Base-by-base conservation (phyloP, 495 filamentous ascomycete genomes). In the Tetracladium setigerum region DNA sequence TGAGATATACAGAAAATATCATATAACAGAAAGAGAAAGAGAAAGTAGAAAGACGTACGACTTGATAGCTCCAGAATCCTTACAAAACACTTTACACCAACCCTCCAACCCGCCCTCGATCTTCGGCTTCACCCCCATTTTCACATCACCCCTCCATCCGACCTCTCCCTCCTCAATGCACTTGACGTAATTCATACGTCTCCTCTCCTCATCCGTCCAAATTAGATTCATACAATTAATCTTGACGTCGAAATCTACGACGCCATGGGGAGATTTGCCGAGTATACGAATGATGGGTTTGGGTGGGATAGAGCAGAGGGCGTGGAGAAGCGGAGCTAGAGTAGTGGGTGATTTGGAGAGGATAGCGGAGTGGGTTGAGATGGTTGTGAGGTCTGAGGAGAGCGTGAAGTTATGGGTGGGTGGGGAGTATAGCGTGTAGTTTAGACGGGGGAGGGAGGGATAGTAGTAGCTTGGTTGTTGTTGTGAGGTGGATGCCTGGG, bases 141-240 rank as follows among this genome's bases (percentile, higher is more conserved):
- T 68, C 41, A 27, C 57, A 22, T 67, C 69, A 0, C 73, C 75
- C 19, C 75, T 65, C 30, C 64, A 66, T 1, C 70, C 73, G 17
- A 70, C 37, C 54, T 77, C 74, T 11, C 64, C 69, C 13, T 56
- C 54, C 0, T 59, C 64, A n/a, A 77, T 71, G 43, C 71, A 66
- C 38, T 71, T 68, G 44, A 79, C 60, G 57, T 76, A 77, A 50
- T 79, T 73, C 61, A 74, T 66, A 12, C 66, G 41, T 18, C 24
- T 56, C 33, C 64, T 59, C 50, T 31, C 63, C 52, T 44, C 70
- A 53, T 42, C 48, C n/a, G 41, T 40, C 17, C 77, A 59, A 10
- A 79, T 62, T 30, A 76, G 54, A 34, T 60, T 63, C 65, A 79
- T 70, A 30, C 76, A 62, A 49, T 79, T 79, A 11, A 79, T 57